Base-by-base conservation (phyloP, 805 yeast genomes). In the Spathaspora hagerdaliae region DNA sequence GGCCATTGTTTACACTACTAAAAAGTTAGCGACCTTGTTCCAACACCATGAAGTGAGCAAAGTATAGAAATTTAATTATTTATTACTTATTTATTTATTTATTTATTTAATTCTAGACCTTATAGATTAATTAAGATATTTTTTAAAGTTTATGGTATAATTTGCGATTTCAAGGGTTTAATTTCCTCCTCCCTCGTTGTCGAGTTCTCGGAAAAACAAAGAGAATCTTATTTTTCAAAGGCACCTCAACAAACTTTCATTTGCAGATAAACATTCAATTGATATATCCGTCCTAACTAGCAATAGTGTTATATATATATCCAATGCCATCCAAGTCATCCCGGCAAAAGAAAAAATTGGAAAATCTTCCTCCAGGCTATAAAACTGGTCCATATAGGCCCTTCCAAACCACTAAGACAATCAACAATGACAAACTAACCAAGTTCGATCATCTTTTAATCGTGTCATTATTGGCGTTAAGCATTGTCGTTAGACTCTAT, bases 311-410 rank as follows among this genome's bases (percentile, higher is more conserved):
- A 19, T 19, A 19, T 5, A 19, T 19, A 19, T 19, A 19, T 19
- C 24, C 24, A 29, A 29, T 29, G 32, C 9, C 9, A 29, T 29
- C 32, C 9, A 29, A 29, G 12, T 11, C 32, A 29, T 29, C 32
- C 12, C 32, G 32, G 32, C 9, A 9, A 3, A 29, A 29, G 32
- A 11, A 29, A 11, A 29, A 29, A 5, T 5, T 29, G 12, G 6
- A 40, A 14, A 35, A 45, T 15, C 29, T 48, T n/a, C 58, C 69
- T 7, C 59, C 65, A 6, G 62, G 60, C 14, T 60, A 62, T 42
- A 60, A 60, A 42, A 45, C 50, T 24, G 77, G 76, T 1, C 55
- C 49, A 3, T 50, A 55, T 32, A 56, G 71, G 51, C 52, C 64
- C 0, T 74, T 47, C 47, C 49, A 7, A 26, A 42, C 24, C 12